phyloP scores from a whole-genome alignment of 2,329 filamentous ascomycete genomes.

The Colletotrichum falcatum region DNA sequence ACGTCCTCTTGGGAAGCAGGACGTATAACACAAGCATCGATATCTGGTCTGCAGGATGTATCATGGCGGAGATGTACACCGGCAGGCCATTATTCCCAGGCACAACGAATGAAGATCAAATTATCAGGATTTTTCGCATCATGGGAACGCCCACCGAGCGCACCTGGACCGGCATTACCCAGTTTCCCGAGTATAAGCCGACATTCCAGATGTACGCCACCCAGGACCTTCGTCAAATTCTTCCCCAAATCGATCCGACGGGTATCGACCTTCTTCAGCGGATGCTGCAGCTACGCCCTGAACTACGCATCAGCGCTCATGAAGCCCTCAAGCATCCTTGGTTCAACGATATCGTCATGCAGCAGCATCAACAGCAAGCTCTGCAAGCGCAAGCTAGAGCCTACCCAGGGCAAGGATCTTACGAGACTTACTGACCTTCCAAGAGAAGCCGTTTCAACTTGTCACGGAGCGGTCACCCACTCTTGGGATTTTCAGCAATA shows the following conservation, averaged over 20 bases:
- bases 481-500: slow-evolving; percentile 44
- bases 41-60: slow-evolving; percentile 98
- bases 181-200: slow-evolving; percentile 97
- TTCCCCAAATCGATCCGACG: slow-evolving; percentile 88
- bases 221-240: slow-evolving; percentile 86
- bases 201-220: slow-evolving; percentile 96
- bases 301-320: slow-evolving; percentile 88
- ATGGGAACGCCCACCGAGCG: slow-evolving; percentile 98
- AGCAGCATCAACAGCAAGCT: slow-evolving; percentile 62
- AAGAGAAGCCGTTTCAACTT: slow-evolving; percentile 10
- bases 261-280: slow-evolving; percentile 89
- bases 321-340: slow-evolving; percentile 91
- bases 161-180: slow-evolving; percentile 93
- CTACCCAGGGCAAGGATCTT: slow-evolving; percentile 53
- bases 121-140: slow-evolving; percentile 95
- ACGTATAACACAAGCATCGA: slow-evolving; percentile 99
- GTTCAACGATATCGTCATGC: slow-evolving; percentile 81
- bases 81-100: slow-evolving; percentile 95
- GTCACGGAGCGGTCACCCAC: slow-evolving; percentile 41
- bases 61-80: slow-evolving; percentile 99
- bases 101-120: slow-evolving; percentile 97
- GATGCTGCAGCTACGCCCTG: slow-evolving; percentile 93
- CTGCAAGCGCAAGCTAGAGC: slow-evolving; percentile 57
- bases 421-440: slow-evolving; percentile 44
- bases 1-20: slow-evolving; percentile 91